These are phyloP conservation scores for Aspergillus sclerotialis DNA, from an alignment of 2,329 filamentous ascomycete species.

Conservation along the genomic window DNA sequence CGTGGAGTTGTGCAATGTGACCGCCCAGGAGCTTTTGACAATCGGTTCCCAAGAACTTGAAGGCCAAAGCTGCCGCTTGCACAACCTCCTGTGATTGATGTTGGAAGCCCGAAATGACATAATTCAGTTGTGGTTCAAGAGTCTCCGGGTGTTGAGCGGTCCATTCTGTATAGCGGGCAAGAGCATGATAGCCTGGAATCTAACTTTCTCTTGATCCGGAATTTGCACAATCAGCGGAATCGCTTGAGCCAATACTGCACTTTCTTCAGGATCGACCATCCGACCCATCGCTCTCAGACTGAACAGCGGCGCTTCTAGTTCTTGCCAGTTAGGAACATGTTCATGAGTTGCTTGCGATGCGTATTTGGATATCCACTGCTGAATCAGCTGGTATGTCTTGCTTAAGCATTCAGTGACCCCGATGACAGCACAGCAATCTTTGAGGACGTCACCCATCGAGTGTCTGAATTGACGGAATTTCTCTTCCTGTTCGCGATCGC, in stretches of 20 bases:
- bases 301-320: constrained; percentile 90
- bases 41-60: constrained; percentile 96
- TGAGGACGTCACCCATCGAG: constrained; percentile 94
- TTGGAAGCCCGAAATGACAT: constrained; percentile 88
- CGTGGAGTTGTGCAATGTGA: constrained; percentile 79
- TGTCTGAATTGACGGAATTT: constrained; percentile 96
- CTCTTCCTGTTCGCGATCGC: constrained; percentile 90
- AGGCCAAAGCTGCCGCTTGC: constrained; percentile 81
- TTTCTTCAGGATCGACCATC: constrained; percentile 89
- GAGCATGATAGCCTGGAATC: constrained; percentile 95
- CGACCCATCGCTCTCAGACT: constrained; percentile 92
- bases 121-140: constrained; percentile 85
- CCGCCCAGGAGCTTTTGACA: constrained; percentile 79
- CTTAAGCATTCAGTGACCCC: constrained; percentile 83
- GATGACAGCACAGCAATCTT: constrained; percentile 95
- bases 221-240: constrained; percentile 93
- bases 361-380: constrained; percentile 80
- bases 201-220: constrained; percentile 92
- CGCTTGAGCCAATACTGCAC: constrained; percentile 77
- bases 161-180: constrained; percentile 97
- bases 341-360: constrained; percentile 65
- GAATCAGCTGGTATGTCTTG: constrained; percentile 81
- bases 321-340: constrained; percentile 88
- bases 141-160: constrained; percentile 90
- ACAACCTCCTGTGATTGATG: constrained; percentile 85